These are phyloP conservation scores for Penicillium oxalicum DNA, from an alignment of 2,329 filamentous ascomycete species.

Conservation along the genomic window DNA sequence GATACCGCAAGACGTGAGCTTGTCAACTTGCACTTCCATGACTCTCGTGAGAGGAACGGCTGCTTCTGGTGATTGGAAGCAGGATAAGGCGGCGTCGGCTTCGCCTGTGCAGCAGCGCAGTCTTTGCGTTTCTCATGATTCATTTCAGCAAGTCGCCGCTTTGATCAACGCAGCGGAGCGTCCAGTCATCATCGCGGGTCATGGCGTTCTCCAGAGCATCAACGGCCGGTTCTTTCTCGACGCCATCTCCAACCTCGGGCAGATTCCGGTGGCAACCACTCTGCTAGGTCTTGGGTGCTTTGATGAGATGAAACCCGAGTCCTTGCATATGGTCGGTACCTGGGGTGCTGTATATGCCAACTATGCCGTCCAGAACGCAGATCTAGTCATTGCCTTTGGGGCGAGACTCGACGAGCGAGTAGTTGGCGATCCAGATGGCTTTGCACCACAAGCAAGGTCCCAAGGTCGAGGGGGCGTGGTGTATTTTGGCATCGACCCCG, in stretches of 20 bases:
- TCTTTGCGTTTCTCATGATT: too few species aligned
- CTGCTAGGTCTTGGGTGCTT: conserved; percentile 84
- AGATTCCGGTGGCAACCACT: conserved; percentile 87
- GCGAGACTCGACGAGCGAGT: conserved; percentile 92
- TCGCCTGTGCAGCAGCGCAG: too few species aligned
- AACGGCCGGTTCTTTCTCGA: conserved; percentile 70
- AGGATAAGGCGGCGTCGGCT: too few species aligned
- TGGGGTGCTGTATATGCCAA: conserved; percentile 92
- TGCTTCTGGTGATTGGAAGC: too few species aligned
- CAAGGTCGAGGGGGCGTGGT: conserved; percentile 84
- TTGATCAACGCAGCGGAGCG: conserved; percentile 83
- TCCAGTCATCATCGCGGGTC: conserved; percentile 85
- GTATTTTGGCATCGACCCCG: conserved; percentile 93
- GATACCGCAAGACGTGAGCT: conserved; percentile 79
- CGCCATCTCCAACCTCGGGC: conserved; percentile 73
- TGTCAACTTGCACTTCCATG: too few species aligned
- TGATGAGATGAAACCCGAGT: conserved; percentile 83
- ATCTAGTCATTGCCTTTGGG: conserved; percentile 86
- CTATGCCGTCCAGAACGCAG: conserved; percentile 90
- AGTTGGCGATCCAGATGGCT: conserved; percentile 68
- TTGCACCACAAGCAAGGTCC: conserved; percentile 73
- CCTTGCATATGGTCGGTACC: conserved; percentile 95
- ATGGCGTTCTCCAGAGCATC: conserved; percentile 69
- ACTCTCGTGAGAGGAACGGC: too few species aligned
- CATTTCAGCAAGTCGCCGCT: conserved; percentile 64